Evolutionary conservation across 805 yeast genomes (phyloP).

Genomic region (Candida tallmaniae): DNA sequence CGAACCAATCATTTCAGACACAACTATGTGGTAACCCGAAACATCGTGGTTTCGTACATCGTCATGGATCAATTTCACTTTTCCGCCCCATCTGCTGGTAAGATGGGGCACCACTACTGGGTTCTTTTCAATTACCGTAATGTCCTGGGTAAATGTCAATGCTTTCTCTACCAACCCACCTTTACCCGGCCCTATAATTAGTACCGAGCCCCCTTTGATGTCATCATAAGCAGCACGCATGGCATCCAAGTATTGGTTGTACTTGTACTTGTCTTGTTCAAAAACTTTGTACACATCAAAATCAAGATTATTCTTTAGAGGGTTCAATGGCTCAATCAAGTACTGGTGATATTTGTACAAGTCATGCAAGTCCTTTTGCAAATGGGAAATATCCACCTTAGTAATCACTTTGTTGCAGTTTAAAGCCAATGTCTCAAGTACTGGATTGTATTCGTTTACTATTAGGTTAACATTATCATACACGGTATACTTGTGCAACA

Average conservation of each 20-base stretch:
- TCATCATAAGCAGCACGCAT: conserved; percentile 49
- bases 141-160: not conserved
- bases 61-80: conserved; percentile 46
- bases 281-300: conserved; percentile 61
- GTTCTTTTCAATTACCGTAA: conserved; percentile 67
- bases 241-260: conserved; percentile 63
- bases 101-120: conserved; percentile 13
- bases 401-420: conserved; percentile 1
- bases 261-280: conserved; percentile 68
- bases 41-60: conserved; percentile 51
- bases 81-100: conserved; percentile 43
- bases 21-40: conserved; percentile 46
- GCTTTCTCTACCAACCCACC: conserved; percentile 65
- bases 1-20: conserved; percentile 84
- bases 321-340: conserved; percentile 61
- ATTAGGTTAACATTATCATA: conserved; percentile 1
- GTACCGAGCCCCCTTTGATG: conserved; percentile 22
- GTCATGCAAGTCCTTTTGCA: not conserved
- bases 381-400: not conserved
- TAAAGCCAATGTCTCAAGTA: conserved; percentile 1
- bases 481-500: conserved; percentile 1
- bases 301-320: conserved; percentile 54
- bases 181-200: conserved; percentile 83
- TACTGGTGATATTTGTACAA: conserved; percentile 7
- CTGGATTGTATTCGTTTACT: not conserved